Evolutionary conservation across 1,284 basidiomycete species (phyloP).

Genomic region (Butyriboletus appendiculatus): DNA sequence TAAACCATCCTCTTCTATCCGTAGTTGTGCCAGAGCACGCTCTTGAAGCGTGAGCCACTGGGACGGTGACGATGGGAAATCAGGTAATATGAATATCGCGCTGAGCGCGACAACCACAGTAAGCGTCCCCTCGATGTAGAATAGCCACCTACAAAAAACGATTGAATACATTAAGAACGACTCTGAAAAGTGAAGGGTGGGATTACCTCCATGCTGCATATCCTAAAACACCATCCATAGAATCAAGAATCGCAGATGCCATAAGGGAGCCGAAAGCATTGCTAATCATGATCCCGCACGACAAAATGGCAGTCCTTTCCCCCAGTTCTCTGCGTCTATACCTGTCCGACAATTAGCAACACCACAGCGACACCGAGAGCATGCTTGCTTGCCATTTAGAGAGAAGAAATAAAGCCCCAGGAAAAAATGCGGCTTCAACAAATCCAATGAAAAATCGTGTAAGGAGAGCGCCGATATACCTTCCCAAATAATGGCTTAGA

Average conservation of each 20-base stretch:
- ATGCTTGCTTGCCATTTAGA: conserved; percentile 49
- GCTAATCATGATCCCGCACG: conserved; percentile 72
- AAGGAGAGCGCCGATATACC: conserved; percentile 66
- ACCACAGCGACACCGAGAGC: background rate
- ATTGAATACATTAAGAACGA: background rate
- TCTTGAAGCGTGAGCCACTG: conserved; percentile 65
- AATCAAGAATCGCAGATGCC: conserved; percentile 69
- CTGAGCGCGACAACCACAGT: conserved; percentile 64
- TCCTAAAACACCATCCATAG: conserved; percentile 73
- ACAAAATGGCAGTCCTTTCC: conserved; percentile 71
- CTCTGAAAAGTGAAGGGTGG: background rate
- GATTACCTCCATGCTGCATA: conserved; percentile 70
- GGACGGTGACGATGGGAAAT: conserved; percentile 64
- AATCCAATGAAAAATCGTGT: conserved; percentile 74
- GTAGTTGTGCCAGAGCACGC: conserved; percentile 64
- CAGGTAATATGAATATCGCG: conserved; percentile 73
- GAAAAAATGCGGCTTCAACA: conserved; percentile 75
- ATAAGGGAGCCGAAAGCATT: conserved; percentile 85
- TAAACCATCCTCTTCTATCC: conserved; percentile 71
- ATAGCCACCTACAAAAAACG: conserved; percentile 49
- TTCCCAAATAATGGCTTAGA: conserved; percentile 28
- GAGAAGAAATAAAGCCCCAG: conserved; percentile 54
- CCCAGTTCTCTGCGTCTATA: conserved; percentile 72
- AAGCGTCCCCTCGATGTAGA: conserved; percentile 71
- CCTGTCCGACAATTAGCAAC: conserved; percentile 13